These are phyloP conservation scores for Oryza nivara DNA, from an alignment of 176 grass and related monocot genomes.

Conservation along the genomic window DNA sequence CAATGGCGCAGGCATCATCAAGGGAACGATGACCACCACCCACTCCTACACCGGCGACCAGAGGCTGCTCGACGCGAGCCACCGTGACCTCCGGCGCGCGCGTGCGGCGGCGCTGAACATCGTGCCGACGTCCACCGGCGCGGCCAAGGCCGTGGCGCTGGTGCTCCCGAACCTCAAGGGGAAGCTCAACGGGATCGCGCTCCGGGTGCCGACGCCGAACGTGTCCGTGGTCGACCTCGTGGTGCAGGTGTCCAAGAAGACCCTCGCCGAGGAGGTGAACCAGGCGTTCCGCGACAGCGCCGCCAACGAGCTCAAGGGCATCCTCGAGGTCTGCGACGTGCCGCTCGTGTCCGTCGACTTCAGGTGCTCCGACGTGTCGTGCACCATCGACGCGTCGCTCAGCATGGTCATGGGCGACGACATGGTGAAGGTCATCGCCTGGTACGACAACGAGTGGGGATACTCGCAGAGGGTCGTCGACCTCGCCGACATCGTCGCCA, in stretches of 20 bases:
- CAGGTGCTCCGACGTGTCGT: conserved; percentile 73
- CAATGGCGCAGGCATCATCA: conserved; percentile 68
- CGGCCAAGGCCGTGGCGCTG: conserved; percentile 82
- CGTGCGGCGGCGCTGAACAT: conserved; percentile 89
- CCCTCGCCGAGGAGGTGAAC: conserved; percentile 84
- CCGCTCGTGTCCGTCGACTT: conserved; percentile 88
- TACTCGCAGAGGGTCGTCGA: conserved; percentile 80
- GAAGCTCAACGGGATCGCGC: conserved; percentile 90
- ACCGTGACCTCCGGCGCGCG: conserved; percentile 79
- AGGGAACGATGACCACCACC: conserved; percentile 91
- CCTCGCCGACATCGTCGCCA: conserved; percentile 66
- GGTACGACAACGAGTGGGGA: conserved; percentile 95
- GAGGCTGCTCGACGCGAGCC: conserved; percentile 79
- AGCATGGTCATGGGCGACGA: conserved; percentile 77
- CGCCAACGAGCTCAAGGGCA: conserved; percentile 62
- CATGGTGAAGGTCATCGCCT: conserved; percentile 78
- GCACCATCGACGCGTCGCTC: conserved; percentile 63
- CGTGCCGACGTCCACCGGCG: conserved; percentile 84
- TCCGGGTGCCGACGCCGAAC: conserved; percentile 80
- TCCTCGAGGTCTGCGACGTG: conserved; percentile 73
- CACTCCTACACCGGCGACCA: conserved; percentile 92
- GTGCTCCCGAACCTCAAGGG: conserved; percentile 88
- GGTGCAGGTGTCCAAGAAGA: conserved; percentile 80
- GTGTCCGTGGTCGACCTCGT: conserved; percentile 89
- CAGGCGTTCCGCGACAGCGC: conserved; percentile 67